Evolutionary conservation across 441 rosid genomes (phyloP), one percentile per base, ranked within the genome.

Genomic region (Biscutella auriculata): DNA sequence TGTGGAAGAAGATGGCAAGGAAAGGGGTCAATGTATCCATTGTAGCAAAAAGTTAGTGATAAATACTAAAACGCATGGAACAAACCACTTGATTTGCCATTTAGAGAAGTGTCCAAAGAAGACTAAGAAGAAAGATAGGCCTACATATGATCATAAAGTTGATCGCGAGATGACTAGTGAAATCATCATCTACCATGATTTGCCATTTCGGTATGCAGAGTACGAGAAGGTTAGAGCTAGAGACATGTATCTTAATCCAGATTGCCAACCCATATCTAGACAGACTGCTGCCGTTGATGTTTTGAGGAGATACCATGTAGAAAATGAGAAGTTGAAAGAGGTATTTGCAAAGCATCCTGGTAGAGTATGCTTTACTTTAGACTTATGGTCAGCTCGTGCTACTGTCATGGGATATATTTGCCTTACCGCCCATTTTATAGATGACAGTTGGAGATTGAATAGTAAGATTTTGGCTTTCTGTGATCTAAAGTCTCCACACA

Each of bases 121-220:
- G 9, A 1, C 2, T 8, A 29, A 29, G 33, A 29, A 29, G 3
- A 29, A 7, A 8, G 33, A 8, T 29, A 29, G 2, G 4, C 33
- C 0, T 29, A 3, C 4, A 29, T 29, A 29, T 29, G 33, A 29
- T 29, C 33, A 29, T 9, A 29, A 29, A 9, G 9, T 29, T 7
- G 79, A 82, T 63, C 84, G 16, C n/a, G 16, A 29, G 33, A 8
- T 8, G 11, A 6, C 9, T 8, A 29, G 33, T 29, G 33, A 29
- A 2, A 29, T 29, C 2, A 29, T 29, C 0, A 29, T 29, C 9
- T 29, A 29, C 9, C 11, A 29, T 29, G 33, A 8, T 29, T 9
- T 1, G 9, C 33, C 33, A 29, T 29, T 29, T 3, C 0, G 11
- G 7, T 29, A 29, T 29, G 33, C 9, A 1, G 33, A 29, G 33